These are phyloP conservation scores for Fusarium newnesense DNA, from an alignment of 2,329 filamentous ascomycete genomes.

Conservation along the genomic window DNA sequence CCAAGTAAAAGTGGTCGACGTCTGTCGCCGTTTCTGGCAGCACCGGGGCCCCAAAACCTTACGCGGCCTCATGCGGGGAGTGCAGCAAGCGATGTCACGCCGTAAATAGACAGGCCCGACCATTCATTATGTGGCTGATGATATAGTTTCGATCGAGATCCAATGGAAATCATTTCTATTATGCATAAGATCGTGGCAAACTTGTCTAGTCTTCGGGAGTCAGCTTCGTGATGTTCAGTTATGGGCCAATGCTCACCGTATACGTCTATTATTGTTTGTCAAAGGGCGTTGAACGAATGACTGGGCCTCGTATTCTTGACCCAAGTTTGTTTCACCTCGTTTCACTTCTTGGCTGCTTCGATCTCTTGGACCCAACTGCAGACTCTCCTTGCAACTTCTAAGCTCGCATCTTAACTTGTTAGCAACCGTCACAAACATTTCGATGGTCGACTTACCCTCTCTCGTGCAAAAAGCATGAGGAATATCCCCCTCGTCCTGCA, in stretches of 20 bases:
- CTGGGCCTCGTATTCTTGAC: background rate
- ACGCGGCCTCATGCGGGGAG: slow-evolving; percentile 22
- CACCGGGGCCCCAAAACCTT: slow-evolving; percentile 1
- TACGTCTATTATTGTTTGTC: slow-evolving; percentile 4
- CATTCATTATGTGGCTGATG: slow-evolving; percentile 9
- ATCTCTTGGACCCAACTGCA: slow-evolving; percentile 29
- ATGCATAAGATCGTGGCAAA: slow-evolving; percentile 18
- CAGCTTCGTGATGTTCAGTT: slow-evolving; percentile 10
- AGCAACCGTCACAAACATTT: background rate
- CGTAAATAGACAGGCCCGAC: background rate
- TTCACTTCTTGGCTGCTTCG: slow-evolving; percentile 10
- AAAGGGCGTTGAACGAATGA: background rate
- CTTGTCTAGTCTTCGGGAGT: background rate
- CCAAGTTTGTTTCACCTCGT: background rate
- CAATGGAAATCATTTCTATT: slow-evolving; percentile 8
- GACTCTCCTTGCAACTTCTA: slow-evolving; percentile 32
- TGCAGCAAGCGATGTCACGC: slow-evolving; percentile 9
- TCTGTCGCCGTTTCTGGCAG: slow-evolving; percentile 22
- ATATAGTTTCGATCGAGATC: slow-evolving; percentile 8
- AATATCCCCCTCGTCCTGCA: slow-evolving; percentile 65
- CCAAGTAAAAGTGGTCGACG: slow-evolving; percentile 14
- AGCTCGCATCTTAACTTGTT: slow-evolving; percentile 24
- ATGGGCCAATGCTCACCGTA: background rate
- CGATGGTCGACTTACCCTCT: slow-evolving; percentile 45
- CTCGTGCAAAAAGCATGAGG: slow-evolving; percentile 69